phyloP scores from a whole-genome alignment of 1,139 yeast species.

The Blastobotrys arbuscula region DNA sequence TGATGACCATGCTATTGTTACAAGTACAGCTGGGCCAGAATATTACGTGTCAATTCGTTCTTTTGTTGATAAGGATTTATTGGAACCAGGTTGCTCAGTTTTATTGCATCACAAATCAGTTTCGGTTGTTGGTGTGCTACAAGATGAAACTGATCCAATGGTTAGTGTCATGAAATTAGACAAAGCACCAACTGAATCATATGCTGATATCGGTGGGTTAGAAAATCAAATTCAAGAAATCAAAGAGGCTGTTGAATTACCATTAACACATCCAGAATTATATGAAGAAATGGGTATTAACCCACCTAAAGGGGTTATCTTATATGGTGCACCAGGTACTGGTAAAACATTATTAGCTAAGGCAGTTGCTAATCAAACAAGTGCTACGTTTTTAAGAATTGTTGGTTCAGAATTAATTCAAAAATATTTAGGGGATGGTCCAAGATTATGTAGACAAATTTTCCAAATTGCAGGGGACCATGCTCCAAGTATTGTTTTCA shows the following conservation, averaged over 20 bases:
- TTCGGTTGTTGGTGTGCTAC: conserved; percentile 89
- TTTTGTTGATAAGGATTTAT: conserved; percentile 93
- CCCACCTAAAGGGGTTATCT: conserved; percentile 97
- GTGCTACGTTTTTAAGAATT: conserved; percentile 92
- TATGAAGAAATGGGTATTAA: conserved; percentile 99
- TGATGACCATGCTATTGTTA: conserved; percentile 98
- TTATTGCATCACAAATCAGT: conserved; percentile 92
- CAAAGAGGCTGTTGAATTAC: conserved; percentile 95
- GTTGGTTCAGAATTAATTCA: conserved; percentile 97
- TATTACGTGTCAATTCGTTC: conserved; percentile 93
- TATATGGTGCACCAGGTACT: conserved; percentile 99
- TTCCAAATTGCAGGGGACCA: conserved; percentile 96
- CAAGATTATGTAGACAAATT: conserved; percentile 87
- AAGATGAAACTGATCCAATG: conserved; percentile 97
- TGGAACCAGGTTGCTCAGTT: conserved; percentile 98
- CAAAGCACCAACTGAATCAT: conserved; percentile 94
- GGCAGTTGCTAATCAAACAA: conserved; percentile 97
- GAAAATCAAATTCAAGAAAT: conserved; percentile 96
- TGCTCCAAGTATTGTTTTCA: conserved; percentile 96
- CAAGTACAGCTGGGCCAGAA: conserved; percentile 94
- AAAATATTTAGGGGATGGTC: conserved; percentile 97
- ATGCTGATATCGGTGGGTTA: conserved; percentile 96
- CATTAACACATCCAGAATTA: conserved; percentile 94
- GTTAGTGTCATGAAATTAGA: conserved; percentile 96
- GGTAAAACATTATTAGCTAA: conserved; percentile 96